phyloP scores from a whole-genome alignment of 1,284 basidiomycete genomes.

The Ustilago esculenta region DNA sequence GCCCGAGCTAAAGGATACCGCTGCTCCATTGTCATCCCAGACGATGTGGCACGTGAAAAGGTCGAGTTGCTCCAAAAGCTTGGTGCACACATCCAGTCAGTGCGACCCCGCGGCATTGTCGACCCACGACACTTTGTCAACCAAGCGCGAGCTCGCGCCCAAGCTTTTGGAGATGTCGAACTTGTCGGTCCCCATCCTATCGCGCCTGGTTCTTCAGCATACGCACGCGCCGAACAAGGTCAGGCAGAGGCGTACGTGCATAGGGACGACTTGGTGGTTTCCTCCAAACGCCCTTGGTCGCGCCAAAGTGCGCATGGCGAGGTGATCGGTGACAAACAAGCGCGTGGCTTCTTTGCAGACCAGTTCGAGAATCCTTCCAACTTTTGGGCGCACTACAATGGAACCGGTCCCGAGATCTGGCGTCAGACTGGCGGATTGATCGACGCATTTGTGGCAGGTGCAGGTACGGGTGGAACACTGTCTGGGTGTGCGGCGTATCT shows the following conservation, averaged over 20 bases:
- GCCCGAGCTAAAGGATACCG: slow-evolving; percentile 75
- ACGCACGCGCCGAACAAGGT: slow-evolving; percentile 24
- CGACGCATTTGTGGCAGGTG: slow-evolving; percentile 91
- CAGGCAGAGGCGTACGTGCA: slow-evolving; percentile 29
- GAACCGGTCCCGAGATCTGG: slow-evolving; percentile 96
- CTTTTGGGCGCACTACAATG: slow-evolving; percentile 85
- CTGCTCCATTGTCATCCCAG: slow-evolving; percentile 66
- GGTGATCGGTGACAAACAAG: slow-evolving; percentile 37
- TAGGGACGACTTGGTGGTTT: slow-evolving; percentile 52
- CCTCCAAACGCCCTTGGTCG: slow-evolving; percentile 16
- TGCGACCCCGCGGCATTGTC: slow-evolving; percentile 63
- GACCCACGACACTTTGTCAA: slow-evolving; percentile 66
- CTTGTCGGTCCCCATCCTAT: slow-evolving; percentile 49
- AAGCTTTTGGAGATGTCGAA: slow-evolving; percentile 54
- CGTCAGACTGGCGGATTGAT: slow-evolving; percentile 84
- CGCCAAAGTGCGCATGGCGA: slow-evolving; percentile 17
- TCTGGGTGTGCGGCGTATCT: slow-evolving; percentile 84
- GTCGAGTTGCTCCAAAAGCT: slow-evolving; percentile 82
- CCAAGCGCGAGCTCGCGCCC: slow-evolving; percentile 57
- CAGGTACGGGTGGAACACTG: slow-evolving; percentile 95
- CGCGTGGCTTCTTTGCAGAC: slow-evolving; percentile 79
- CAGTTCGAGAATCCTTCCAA: slow-evolving; percentile 85
- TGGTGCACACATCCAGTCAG: slow-evolving; percentile 83
- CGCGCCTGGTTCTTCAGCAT: slow-evolving; percentile 16
- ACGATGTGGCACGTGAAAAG: slow-evolving; percentile 83